Conservation (phyloP, 1,284 basidiomycete genomes). For the Schizopora paradoxa region DNA sequence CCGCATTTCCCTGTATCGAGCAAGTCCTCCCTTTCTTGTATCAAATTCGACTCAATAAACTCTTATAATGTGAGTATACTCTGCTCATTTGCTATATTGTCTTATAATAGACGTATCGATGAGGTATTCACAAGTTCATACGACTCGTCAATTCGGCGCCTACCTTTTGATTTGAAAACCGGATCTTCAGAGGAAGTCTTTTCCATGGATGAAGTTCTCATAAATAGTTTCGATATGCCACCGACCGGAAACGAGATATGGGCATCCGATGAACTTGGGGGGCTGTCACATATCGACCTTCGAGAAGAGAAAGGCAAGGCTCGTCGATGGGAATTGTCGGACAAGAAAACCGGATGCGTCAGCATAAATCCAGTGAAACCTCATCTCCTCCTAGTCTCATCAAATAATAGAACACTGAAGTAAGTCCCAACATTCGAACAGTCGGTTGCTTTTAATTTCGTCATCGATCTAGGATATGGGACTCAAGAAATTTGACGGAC, state of each 20-base stretch:
- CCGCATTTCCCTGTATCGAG: conserved; percentile 75
- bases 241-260: conserved; percentile 71
- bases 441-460: neutral
- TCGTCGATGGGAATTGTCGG: conserved; percentile 58
- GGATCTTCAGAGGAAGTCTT: conserved; percentile 65
- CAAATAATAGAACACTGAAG: conserved; percentile 65
- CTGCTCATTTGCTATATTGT: neutral
- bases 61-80: conserved; percentile 53
- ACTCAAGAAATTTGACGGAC: conserved; percentile 54
- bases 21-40: conserved; percentile 68
- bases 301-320: conserved; percentile 53
- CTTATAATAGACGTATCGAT: conserved; percentile 6
- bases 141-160: conserved; percentile 66
- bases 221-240: conserved; percentile 61
- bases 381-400: conserved; percentile 63
- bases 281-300: conserved; percentile 66
- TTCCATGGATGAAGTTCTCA: conserved; percentile 51
- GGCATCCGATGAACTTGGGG: conserved; percentile 67
- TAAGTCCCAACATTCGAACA: conserved; percentile 28
- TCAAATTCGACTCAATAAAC: conserved; percentile 69
- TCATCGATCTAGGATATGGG: conserved; percentile 58
- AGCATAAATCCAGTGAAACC: conserved; percentile 70
- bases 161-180: conserved; percentile 58
- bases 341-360: conserved; percentile 68
- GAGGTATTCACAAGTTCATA: conserved; percentile 76